These are phyloP conservation scores for Fusarium camptoceras DNA, from an alignment of 2,329 filamentous ascomycete species.

Conservation along the genomic window DNA sequence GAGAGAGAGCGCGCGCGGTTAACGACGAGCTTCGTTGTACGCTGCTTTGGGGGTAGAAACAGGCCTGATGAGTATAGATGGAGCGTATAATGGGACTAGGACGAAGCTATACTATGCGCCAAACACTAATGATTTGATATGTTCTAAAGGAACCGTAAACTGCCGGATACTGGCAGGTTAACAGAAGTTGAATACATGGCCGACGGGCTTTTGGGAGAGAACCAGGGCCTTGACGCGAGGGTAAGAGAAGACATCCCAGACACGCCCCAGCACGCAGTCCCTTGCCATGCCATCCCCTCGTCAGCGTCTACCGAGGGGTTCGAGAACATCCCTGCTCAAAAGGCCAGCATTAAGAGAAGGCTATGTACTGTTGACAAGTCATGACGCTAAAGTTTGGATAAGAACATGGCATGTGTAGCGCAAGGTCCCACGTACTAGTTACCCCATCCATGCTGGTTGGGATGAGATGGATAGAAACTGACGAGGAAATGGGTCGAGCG, in stretches of 20 bases:
- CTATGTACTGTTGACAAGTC: slow-evolving; percentile 47
- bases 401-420: slow-evolving; percentile 38
- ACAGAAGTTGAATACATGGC: slow-evolving; percentile 35
- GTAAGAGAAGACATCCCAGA: slow-evolving; percentile 45
- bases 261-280: slow-evolving; percentile 45
- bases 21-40: slow-evolving; percentile 38
- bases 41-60: slow-evolving; percentile 36
- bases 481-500: slow-evolving; percentile 46
- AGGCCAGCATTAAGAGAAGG: slow-evolving; percentile 39
- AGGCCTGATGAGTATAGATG: slow-evolving; percentile 42
- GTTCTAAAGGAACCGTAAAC: slow-evolving; percentile 43
- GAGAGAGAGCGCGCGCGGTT: slow-evolving; percentile 25
- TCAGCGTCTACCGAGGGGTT: slow-evolving; percentile 52
- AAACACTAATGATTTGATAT: slow-evolving; percentile 41
- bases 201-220: slow-evolving; percentile 31
- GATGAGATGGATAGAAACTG: slow-evolving; percentile 43
- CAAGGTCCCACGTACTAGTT: slow-evolving; percentile 41
- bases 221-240: slow-evolving; percentile 41
- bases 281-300: slow-evolving; percentile 45
- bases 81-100: slow-evolving; percentile 41
- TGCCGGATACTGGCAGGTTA: slow-evolving; percentile 45
- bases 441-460: slow-evolving; percentile 41
- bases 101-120: slow-evolving; percentile 46
- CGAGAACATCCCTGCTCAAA: slow-evolving; percentile 43
- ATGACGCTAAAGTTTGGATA: slow-evolving; percentile 40